Conservation (phyloP, 768 basidiomycete genomes). For the Candolleomyces efflorescens region DNA sequence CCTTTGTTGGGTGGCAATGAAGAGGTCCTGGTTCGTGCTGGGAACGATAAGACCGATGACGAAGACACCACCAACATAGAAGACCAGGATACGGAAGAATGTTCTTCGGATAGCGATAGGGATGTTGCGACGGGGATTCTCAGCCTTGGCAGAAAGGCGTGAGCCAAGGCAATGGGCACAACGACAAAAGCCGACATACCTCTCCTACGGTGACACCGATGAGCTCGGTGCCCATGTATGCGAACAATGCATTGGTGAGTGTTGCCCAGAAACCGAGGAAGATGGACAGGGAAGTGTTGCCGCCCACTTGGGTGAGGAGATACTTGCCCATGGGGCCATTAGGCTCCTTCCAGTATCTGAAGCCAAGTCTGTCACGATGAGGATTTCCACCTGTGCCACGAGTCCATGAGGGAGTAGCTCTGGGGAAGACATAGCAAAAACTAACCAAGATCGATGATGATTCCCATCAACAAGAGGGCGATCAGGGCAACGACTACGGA, state of each 20-base stretch:
- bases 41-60: constrained; percentile 71
- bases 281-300: constrained; percentile 43
- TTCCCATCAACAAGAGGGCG: constrained; percentile 52
- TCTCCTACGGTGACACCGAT: constrained; percentile 62
- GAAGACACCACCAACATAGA: constrained; percentile 72
- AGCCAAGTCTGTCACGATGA: constrained; percentile 42
- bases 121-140: constrained; percentile 72
- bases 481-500: constrained; percentile 38
- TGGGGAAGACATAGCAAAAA: constrained; percentile 20
- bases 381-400: constrained; percentile 45
- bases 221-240: constrained; percentile 72
- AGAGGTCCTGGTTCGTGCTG: constrained; percentile 46
- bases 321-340: constrained; percentile 57
- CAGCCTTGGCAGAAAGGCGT: constrained; percentile 34
- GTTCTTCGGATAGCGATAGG: constrained; percentile 63
- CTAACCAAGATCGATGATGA: constrained; percentile 62
- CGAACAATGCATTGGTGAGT: constrained; percentile 68
- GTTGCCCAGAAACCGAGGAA: constrained; percentile 74
- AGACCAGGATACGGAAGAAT: constrained; percentile 50
- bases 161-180: neutral
- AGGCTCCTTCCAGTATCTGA: constrained; percentile 44
- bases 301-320: constrained; percentile 44
- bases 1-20: constrained; percentile 41
- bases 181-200: constrained; percentile 15
- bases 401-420: constrained; percentile 26